phyloP scores from a whole-genome alignment of 2,329 filamentous ascomycete genomes.

The Aspergillus sclerotialis region DNA sequence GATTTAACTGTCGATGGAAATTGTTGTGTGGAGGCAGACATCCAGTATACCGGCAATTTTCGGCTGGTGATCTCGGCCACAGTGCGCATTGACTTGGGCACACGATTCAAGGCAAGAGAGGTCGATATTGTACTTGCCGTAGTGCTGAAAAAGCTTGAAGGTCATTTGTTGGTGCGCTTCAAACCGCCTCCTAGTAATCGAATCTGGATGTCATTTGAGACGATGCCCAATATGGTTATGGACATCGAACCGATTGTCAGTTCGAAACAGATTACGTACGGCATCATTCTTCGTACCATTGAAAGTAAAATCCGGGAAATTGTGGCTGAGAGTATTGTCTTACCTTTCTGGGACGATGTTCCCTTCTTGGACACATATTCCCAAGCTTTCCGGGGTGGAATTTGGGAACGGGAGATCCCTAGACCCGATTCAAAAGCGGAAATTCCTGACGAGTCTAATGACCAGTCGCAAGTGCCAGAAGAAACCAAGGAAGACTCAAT shows the following conservation, averaged over 20 bases:
- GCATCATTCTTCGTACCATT: conserved; percentile 83
- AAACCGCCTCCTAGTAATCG: conserved; percentile 95
- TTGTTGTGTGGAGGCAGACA: conserved; percentile 75
- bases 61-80: conserved; percentile 87
- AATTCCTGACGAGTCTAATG: conserved; percentile 29
- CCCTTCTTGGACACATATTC: conserved; percentile 78
- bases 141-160: conserved; percentile 75
- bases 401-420: conserved; percentile 54
- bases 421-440: conserved; percentile 35
- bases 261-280: conserved; percentile 90
- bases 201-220: conserved; percentile 91
- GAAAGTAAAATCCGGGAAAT: conserved; percentile 94
- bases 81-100: conserved; percentile 81
- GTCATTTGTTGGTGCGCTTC: conserved; percentile 75
- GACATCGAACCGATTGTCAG: conserved; percentile 94
- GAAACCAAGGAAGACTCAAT: conserved; percentile 13
- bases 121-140: conserved; percentile 84
- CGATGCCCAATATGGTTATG: conserved; percentile 89
- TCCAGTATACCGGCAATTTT: conserved; percentile 85
- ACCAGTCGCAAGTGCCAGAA: conserved; percentile 14
- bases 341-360: conserved; percentile 93
- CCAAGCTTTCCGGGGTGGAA: conserved; percentile 76
- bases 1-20: conserved; percentile 91
- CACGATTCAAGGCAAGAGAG: conserved; percentile 81
- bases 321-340: conserved; percentile 81